Percentiles rank a stretch among this genome's conserved stretches.
Evolutionary conservation across 2,329 filamentous ascomycete genomes (phyloP).

Genomic region (Aspergillus carbonarius): DNA sequence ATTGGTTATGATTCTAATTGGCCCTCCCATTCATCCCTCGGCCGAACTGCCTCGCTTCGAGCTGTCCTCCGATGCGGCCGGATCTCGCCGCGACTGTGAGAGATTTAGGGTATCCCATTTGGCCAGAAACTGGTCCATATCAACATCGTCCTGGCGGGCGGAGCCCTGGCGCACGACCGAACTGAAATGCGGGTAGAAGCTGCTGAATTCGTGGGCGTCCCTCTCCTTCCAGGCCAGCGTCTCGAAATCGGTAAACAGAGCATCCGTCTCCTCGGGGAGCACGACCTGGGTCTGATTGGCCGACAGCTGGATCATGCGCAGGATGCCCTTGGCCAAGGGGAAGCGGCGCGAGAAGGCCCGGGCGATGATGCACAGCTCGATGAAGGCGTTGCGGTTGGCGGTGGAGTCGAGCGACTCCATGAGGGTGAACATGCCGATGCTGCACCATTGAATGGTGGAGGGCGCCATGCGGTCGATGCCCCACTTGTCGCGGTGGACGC

Average conservation of each 20-base stretch:
- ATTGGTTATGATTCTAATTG: neutral
- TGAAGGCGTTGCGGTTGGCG: constrained; percentile 26
- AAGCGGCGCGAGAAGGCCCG: constrained; percentile 27
- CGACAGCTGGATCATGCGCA: constrained; percentile 30
- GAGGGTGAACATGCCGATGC: constrained; percentile 26
- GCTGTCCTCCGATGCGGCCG: neutral
- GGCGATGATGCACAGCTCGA: constrained; percentile 26
- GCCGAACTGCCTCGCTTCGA: neutral
- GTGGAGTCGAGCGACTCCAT: constrained; percentile 25
- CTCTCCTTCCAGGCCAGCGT: constrained; percentile 18
- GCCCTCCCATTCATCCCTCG: neutral
- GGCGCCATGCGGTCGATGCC: constrained; percentile 28
- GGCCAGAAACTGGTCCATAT: constrained; percentile 28
- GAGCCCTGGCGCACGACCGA: constrained; percentile 14
- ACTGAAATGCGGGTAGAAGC: constrained; percentile 26
- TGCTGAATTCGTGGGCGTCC: constrained; percentile 22
- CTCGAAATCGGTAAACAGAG: constrained; percentile 25
- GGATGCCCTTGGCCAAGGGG: constrained; percentile 25
- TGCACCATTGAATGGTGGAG: constrained; percentile 28
- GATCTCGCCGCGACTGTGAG: neutral
- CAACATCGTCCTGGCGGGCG: constrained; percentile 1
- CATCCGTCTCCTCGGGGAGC: constrained; percentile 25
- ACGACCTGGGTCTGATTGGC: constrained; percentile 21
- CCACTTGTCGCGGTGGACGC: constrained; percentile 29
- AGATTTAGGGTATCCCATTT: constrained; percentile 29